Percentiles rank a stretch among this genome's conserved stretches.
Evolutionary conservation across 2,329 filamentous ascomycete species (phyloP).

Genomic region (Coniochaeta pulveracea): DNA sequence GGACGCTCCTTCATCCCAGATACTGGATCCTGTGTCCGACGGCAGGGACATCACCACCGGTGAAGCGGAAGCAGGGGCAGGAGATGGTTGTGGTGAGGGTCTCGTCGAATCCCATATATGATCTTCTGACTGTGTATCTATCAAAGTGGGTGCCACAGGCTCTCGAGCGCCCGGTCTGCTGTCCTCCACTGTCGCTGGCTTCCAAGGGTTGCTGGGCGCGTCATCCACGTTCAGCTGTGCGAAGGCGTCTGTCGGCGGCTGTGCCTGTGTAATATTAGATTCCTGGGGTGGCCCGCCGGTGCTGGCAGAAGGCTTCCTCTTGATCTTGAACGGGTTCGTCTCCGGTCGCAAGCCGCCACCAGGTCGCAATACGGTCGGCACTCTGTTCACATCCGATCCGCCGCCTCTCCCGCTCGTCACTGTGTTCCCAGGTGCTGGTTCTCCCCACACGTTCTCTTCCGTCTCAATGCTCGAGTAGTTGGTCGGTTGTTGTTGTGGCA

Average conservation of each 20-base stretch:
- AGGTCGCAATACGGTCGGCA: constrained; percentile 11
- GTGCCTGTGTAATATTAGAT: background rate
- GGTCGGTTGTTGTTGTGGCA: constrained; percentile 7
- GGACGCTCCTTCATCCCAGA: constrained; percentile 25
- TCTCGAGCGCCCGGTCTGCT: constrained; percentile 14
- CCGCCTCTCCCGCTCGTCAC: constrained; percentile 2
- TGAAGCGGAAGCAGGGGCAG: constrained; percentile 16
- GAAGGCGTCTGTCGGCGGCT: constrained; percentile 23
- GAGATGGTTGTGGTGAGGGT: constrained; percentile 19
- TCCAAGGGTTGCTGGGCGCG: constrained; percentile 32
- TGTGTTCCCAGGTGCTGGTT: constrained; percentile 6
- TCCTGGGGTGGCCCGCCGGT: constrained; percentile 7
- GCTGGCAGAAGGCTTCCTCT: constrained; percentile 26
- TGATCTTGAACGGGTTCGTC: constrained; percentile 47
- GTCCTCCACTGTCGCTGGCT: constrained; percentile 22
- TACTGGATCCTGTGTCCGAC: constrained; percentile 25
- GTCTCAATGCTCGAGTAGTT: constrained; percentile 16
- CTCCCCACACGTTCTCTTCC: constrained; percentile 24
- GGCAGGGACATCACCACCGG: constrained; percentile 24
- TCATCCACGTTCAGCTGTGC: constrained; percentile 31
- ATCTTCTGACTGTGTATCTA: constrained; percentile 18
- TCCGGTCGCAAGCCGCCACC: constrained; percentile 17
- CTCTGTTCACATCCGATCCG: constrained; percentile 6
- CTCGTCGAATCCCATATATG: constrained; percentile 23
- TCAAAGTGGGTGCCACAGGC: constrained; percentile 12